Conservation (phyloP, 441 rosid species). For the Rhodomyrtus psidioides region DNA sequence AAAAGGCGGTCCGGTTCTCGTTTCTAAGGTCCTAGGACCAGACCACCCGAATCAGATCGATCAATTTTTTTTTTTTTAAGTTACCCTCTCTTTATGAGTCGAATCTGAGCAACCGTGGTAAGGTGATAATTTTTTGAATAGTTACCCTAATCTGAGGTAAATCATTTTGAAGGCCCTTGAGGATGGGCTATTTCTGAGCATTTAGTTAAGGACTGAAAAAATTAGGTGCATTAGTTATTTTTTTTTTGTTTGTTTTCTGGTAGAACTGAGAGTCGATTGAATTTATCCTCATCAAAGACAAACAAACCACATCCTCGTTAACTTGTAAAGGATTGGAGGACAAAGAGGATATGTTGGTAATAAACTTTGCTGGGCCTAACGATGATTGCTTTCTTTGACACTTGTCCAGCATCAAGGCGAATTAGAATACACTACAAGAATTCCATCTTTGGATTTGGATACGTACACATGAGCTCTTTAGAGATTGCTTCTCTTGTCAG, state of each 20-base stretch:
- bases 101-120: too few relatives aligned
- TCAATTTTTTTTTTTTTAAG: too few relatives aligned
- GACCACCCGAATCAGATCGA: too few relatives aligned
- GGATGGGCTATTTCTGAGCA: neutral
- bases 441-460: neutral
- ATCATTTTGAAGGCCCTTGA: neutral
- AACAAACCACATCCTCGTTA: neutral
- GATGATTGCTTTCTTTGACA: neutral
- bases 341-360: neutral
- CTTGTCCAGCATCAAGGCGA: neutral
- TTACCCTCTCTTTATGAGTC: too few relatives aligned
- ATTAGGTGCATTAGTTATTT: neutral
- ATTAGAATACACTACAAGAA: neutral
- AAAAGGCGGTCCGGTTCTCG: too few relatives aligned
- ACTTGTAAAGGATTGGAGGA: neutral
- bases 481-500: neutral
- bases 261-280: neutral
- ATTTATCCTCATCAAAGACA: neutral
- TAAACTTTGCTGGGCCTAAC: neutral
- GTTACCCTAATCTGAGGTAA: neutral
- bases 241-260: neutral
- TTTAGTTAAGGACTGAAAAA: neutral
- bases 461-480: neutral
- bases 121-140: slow-evolving; percentile 30
- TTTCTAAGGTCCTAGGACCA: too few relatives aligned